phyloP scores from a whole-genome alignment of 2,329 filamentous ascomycete genomes.

The Aureobasidium uvarum region DNA sequence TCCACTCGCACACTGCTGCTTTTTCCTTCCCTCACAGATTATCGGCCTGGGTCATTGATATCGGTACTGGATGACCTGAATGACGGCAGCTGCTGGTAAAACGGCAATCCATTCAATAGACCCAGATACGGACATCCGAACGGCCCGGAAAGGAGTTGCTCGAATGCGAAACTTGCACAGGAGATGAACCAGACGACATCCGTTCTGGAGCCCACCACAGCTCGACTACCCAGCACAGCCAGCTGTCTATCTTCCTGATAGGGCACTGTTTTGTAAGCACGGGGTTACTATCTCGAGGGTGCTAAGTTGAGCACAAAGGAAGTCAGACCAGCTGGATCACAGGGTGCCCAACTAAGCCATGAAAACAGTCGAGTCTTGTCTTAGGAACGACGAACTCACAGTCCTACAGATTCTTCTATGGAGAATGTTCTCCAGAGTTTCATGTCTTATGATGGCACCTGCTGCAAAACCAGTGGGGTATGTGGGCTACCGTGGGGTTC shows the following conservation, averaged over 20 bases:
- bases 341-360: not conserved
- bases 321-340: not conserved
- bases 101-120: not conserved
- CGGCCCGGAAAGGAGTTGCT: not conserved
- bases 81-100: slow-evolving; percentile 9
- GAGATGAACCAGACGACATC: not conserved
- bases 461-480: slow-evolving; percentile 4
- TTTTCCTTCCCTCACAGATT: slow-evolving; percentile 10
- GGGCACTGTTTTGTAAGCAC: not conserved
- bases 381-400: not conserved
- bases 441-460: not conserved
- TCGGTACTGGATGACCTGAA: slow-evolving; percentile 13
- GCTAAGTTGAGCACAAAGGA: not conserved
- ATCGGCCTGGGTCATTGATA: slow-evolving; percentile 7
- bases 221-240: not conserved
- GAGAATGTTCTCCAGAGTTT: not conserved
- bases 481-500: not conserved
- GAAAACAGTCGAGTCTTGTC: not conserved
- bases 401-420: not conserved
- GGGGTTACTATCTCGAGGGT: not conserved
- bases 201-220: not conserved
- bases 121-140: slow-evolving; percentile 7
- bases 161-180: not conserved
- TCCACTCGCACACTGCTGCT: not conserved
- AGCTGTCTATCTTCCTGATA: not conserved